Base-by-base conservation (phyloP, 305 asterid genomes). In the Fraxinus dipetala region DNA sequence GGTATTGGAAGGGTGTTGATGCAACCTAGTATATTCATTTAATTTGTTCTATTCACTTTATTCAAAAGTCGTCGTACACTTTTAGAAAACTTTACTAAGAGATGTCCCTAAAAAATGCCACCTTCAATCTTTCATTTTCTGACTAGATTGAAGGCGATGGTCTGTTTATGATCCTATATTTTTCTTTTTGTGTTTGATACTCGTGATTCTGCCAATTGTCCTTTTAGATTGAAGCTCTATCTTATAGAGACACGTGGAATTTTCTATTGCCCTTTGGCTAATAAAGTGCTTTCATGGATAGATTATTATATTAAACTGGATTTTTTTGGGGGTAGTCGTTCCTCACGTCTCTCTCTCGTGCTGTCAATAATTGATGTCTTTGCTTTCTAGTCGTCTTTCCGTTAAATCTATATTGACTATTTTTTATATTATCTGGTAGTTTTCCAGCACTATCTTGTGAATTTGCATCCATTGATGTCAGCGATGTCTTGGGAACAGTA, bases 371-470 rank as follows among this genome's bases (percentile, higher is more conserved):
- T 63, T 61, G 20, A 59, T 22, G 73, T 80, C 75, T 79, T 69
- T 56, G 73, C 40, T 77, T 84, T 40, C 59, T 59, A 36, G 26
- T 61, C 48, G 16, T 75, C 45, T 51, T 26, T 67, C 61, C 20
- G 36, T 76, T 61, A 30, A 30, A 59, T 56, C 78, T 61, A 22
- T 79, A 43, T 72, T 56, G 76, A 56, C 76, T 20, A 38, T 79
- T 78, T 79, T 81, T 84, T 18, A 7, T 70, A 61, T 79, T 72
- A 16, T 84, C 51, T 45, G 87, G 90, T 84, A 93, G 97, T 89
- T 93, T 94, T 88, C 98, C 98, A 11, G 95, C 98, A 69, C 76
- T 94, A 84, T 92, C 98, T 81, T 94, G 98, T 85, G 98, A 94
- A 87, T 94, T 94, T 88, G 97, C 98, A 70, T 94, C 98, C 26